Evolutionary conservation across 2,329 filamentous ascomycete genomes (phyloP).

Genomic region (Stachybotrys elegans): DNA sequence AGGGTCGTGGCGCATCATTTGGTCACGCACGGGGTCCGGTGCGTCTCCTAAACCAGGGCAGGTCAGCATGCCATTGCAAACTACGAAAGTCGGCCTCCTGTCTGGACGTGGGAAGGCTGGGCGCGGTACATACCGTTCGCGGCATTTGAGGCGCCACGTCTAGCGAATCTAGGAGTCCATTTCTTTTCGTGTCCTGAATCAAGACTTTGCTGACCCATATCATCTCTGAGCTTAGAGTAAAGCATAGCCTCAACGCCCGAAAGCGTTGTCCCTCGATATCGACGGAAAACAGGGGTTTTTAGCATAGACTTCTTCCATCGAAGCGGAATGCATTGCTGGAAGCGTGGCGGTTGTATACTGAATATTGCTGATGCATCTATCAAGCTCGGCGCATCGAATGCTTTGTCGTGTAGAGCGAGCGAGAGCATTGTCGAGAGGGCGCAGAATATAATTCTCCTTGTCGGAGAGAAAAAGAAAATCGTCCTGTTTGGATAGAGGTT

Average conservation of each 20-base stretch:
- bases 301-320: constrained; percentile 16
- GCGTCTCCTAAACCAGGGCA: constrained; percentile 12
- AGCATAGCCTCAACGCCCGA: constrained; percentile 10
- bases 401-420: constrained; percentile 17
- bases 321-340: constrained; percentile 11
- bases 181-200: constrained; percentile 10
- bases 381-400: constrained; percentile 17
- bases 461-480: constrained; percentile 21
- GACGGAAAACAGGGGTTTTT: constrained; percentile 14
- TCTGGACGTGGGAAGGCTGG: not conserved
- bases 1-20: constrained; percentile 24
- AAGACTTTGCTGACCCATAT: constrained; percentile 15
- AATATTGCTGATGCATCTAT: constrained; percentile 6
- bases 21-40: constrained; percentile 18
- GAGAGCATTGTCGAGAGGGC: constrained; percentile 17
- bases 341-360: not conserved
- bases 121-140: not conserved
- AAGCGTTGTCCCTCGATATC: constrained; percentile 3
- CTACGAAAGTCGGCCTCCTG: not conserved
- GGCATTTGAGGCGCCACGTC: constrained; percentile 15
- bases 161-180: constrained; percentile 6
- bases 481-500: constrained; percentile 14
- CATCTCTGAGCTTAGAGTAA: constrained; percentile 17
- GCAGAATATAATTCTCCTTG: constrained; percentile 20
- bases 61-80: not conserved